These are phyloP conservation scores for Thielaviopsis musarum DNA, from an alignment of 2,329 filamentous ascomycete genomes.

Conservation along the genomic window DNA sequence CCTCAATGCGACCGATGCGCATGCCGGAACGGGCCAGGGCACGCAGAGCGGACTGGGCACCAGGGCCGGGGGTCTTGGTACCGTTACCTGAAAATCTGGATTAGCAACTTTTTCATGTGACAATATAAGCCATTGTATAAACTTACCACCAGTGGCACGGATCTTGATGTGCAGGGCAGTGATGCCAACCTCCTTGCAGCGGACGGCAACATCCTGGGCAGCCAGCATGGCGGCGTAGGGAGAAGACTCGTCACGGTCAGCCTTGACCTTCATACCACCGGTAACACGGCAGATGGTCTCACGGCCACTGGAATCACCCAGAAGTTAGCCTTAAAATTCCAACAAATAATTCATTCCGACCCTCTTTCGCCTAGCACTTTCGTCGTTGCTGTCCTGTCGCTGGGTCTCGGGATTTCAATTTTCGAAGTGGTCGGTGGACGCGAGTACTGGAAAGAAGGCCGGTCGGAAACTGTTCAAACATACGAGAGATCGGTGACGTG, in stretches of 20 bases:
- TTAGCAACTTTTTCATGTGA: constrained; percentile 4
- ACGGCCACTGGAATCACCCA: constrained; percentile 75
- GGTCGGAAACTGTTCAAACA: constrained; percentile 22
- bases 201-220: constrained; percentile 89
- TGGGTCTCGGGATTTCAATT: not conserved
- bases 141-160: constrained; percentile 88
- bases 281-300: constrained; percentile 99
- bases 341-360: not conserved
- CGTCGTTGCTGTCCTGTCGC: not conserved
- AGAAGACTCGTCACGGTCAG: constrained; percentile 98
- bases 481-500: constrained; percentile 98
- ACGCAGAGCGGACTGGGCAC: constrained; percentile 97
- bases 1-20: constrained; percentile 99
- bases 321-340: constrained; percentile 36
- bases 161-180: constrained; percentile 99
- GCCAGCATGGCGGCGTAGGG: constrained; percentile 99
- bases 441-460: not conserved
- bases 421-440: not conserved
- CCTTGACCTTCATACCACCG: constrained; percentile 99
- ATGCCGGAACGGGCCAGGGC: constrained; percentile 97
- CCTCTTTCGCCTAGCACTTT: not conserved
- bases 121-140: not conserved
- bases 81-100: constrained; percentile 53
- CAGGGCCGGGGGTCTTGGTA: constrained; percentile 98
- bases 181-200: constrained; percentile 56